Evolutionary conservation across 305 asterid genomes (phyloP).

Genomic region (Ilex paraguariensis): DNA sequence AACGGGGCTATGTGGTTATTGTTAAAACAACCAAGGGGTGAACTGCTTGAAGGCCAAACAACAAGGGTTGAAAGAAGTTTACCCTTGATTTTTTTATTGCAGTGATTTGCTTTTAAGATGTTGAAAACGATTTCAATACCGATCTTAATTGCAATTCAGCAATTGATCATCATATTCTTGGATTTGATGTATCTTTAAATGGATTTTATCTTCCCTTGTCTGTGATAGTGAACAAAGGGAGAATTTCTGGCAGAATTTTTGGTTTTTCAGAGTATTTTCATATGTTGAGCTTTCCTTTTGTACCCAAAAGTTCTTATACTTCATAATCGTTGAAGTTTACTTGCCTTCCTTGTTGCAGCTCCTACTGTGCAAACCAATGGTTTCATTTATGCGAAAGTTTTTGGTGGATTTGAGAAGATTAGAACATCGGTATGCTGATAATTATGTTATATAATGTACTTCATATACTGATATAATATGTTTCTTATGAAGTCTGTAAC

Average conservation of each 20-base stretch:
- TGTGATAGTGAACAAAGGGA: too few relatives aligned
- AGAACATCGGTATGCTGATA: conserved; percentile 67
- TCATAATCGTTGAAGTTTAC: neutral
- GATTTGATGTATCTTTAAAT: too few relatives aligned
- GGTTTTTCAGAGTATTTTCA: neutral
- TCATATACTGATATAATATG: conserved; percentile 10
- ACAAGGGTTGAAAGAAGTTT: too few relatives aligned
- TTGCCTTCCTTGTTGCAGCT: conserved; percentile 46
- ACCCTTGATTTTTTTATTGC: too few relatives aligned
- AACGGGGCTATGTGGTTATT: too few relatives aligned
- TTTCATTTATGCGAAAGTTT: conserved; percentile 82
- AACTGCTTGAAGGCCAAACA: too few relatives aligned
- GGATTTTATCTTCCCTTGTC: too few relatives aligned
- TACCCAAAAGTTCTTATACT: neutral
- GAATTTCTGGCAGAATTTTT: neutral
- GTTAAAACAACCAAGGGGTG: too few relatives aligned
- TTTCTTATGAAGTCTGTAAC: conserved; percentile 24
- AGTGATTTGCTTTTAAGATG: too few relatives aligned
- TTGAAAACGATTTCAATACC: too few relatives aligned
- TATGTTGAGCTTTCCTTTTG: neutral
- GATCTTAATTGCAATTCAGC: too few relatives aligned
- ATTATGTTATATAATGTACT: conserved; percentile 8
- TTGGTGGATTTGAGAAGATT: conserved; percentile 95
- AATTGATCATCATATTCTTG: too few relatives aligned
- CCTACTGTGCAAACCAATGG: conserved; percentile 61